Evolutionary conservation across 441 rosid genomes (phyloP).

Genomic region (Euphorbia schlechtendalii): DNA sequence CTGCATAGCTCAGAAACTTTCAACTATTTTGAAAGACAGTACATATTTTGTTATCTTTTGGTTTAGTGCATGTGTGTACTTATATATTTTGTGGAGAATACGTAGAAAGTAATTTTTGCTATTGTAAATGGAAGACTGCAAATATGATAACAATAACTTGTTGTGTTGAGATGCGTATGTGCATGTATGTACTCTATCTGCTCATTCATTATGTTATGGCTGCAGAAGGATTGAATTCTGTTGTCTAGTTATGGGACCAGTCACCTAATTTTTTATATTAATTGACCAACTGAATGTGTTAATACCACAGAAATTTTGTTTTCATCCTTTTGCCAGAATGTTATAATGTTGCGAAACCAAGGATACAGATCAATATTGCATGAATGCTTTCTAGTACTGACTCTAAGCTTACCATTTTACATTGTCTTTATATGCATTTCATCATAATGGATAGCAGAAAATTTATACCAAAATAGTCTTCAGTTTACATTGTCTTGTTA

Average conservation of each 20-base stretch:
- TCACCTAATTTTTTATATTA: not conserved
- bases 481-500: too few species aligned
- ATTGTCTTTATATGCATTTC: not conserved
- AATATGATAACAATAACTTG: not conserved
- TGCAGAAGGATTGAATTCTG: not conserved
- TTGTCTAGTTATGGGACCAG: not conserved
- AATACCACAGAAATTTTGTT: not conserved
- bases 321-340: not conserved
- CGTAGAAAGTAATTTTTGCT: not conserved
- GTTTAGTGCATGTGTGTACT: too few species aligned
- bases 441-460: not conserved
- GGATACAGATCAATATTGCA: not conserved
- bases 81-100: too few species aligned
- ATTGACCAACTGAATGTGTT: slow-evolving; percentile 3
- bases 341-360: not conserved
- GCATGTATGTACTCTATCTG: not conserved
- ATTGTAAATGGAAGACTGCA: slow-evolving; percentile 1
- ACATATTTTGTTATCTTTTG: not conserved
- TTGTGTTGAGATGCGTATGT: not conserved
- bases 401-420: not conserved
- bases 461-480: not conserved
- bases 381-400: not conserved
- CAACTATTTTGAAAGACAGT: not conserved
- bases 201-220: too few species aligned
- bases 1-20: not conserved